Evolutionary conservation across 176 grass and related monocot species (phyloP), one percentile per base, ranked within the genome.

Genomic region (Eragrostis nindensis): DNA sequence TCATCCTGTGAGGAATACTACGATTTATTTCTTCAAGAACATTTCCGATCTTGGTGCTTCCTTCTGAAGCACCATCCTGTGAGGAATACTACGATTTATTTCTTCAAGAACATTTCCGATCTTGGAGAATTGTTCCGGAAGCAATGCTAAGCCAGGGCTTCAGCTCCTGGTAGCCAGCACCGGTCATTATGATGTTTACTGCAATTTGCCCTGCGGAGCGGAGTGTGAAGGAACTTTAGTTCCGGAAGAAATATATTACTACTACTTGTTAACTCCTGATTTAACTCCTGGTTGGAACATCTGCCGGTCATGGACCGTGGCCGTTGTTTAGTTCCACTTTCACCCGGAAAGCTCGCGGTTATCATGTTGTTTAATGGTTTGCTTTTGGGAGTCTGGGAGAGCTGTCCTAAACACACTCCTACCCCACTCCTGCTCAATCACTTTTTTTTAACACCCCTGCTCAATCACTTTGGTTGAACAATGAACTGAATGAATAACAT

Each of bases 11-110:
- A 85, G 65, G 27, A 55, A 62, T 50, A n/a, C n/a, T n/a, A 71
- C 16, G 17, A 47, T 53, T 13, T 64, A 53, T 26, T 21, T 48
- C 7, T 61, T 39, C 16, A 82, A 47, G 24, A 77, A 82, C 66
- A 73, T 82, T 16, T 50, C 49, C 59, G 40, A 47, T 45, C 66
- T 39, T 73, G 29, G 11, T 71, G 57, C 78, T 90, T 86, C 68
- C 68, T 90, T 86, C 22, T 68, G 74, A 79, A 90, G 79, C 78
- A 77, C n/a, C n/a, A n/a, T 82, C 47, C 36, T 19, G 71, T 11
- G 65, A 85, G 65, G 27, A 56, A 63, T 52, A 71, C 17, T 52
- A 71, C 17, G 18, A 48, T 54, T 13, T 64, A 53, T 27, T n/a
- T 48, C 7, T 61, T 39, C 17, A 82, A 48, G 24, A 77, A 82